Evolutionary conservation across 1,284 basidiomycete species (phyloP).

Genomic region (Leccinum subatratum): DNA sequence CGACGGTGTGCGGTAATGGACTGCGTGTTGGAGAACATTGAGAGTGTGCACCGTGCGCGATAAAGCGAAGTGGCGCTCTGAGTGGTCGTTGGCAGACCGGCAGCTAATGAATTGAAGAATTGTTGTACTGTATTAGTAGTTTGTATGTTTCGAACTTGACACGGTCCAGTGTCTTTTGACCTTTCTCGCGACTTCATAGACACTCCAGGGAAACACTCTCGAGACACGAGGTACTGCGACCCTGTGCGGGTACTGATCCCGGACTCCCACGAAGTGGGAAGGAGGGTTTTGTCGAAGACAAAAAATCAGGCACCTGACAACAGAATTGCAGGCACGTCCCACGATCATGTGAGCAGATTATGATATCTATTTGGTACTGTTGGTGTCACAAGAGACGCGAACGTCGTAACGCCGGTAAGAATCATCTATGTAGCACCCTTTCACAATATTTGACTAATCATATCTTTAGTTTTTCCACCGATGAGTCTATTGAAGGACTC

Average conservation of each 20-base stretch:
- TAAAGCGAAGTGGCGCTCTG: neutral
- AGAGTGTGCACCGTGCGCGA: slow-evolving; percentile 1
- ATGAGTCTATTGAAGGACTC: no score
- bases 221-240: neutral
- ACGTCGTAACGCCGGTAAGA: no score
- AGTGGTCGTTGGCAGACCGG: neutral
- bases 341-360: no score
- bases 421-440: no score
- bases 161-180: neutral
- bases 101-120: neutral
- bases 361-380: no score
- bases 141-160: neutral
- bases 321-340: no score
- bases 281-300: no score
- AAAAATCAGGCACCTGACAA: no score
- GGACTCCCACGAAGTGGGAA: no score
- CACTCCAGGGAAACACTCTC: neutral
- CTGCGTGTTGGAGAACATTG: slow-evolving; percentile 41
- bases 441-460: no score
- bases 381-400: no score
- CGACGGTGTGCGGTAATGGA: slow-evolving; percentile 62
- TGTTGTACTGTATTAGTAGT: neutral
- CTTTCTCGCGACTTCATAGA: neutral
- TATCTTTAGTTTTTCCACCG: no score
- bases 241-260: neutral